Base-by-base conservation (phyloP, 1,139 yeast species). In the Geotrichum carabidarum region DNA sequence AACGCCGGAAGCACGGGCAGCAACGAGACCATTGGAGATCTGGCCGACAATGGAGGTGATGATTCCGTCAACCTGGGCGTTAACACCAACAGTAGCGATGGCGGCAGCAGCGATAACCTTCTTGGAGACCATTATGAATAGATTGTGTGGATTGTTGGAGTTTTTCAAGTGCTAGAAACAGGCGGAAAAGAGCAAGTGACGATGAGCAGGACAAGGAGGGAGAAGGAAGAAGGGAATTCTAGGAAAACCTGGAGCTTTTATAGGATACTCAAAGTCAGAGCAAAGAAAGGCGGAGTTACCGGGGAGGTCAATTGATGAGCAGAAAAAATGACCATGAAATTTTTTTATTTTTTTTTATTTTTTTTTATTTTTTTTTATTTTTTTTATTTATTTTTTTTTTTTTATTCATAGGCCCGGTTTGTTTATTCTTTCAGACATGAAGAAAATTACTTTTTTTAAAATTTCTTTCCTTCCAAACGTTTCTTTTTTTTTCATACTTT, bases 71-170 rank as follows among this genome's bases (percentile, higher is more conserved):
- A 50, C 48, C 51, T 52, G 60, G 40, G 57, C 62, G 40, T 51
- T 51, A 44, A 48, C 58, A 22, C 55, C 58, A 17, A 56, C 56
- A 44, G 55, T 53, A 45, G 57, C 55, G 50, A 48, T 52, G 38
- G 53, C 49, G 41, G 54, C 53, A 44, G 52, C 52, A 50, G 50
- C 56, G 52, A 58, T 42, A 53, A 43, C 36, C 43, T 46, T 36
- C 48, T 56, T 58, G 42, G 60, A 56, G 44, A 54, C 58, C 60
- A 58, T 58, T 58, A 32, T 57, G 30, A 32, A 15, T 7, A 18
- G 12, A 7, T 34, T 45, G 27, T n/a, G 27, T 31, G n/a, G 15
- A 5, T 37, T 12, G 8, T 37, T 37, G 40, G 3, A 22, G 27
- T 22, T 22, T 22, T 22, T 22, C 5, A 22, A 22, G 27, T 22